Base-by-base conservation (phyloP, 176 grass and related monocot species). In the Juncus effusus region DNA sequence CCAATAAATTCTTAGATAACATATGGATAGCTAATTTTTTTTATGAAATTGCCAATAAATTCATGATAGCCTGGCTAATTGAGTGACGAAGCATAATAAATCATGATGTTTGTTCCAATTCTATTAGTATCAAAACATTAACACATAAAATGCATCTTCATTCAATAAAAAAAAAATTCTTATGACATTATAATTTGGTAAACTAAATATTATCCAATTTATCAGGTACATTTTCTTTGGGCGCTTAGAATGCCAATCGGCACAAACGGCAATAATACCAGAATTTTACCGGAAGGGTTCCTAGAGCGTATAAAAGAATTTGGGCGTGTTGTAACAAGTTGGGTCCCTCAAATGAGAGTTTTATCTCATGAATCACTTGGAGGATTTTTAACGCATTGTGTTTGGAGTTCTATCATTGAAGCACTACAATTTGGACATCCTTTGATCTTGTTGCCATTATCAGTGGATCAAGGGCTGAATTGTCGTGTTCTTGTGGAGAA, bases 181-280 rank as follows among this genome's bases (percentile, higher is more conserved):
- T n/a, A n/a, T n/a, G n/a, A n/a, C n/a, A n/a, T n/a, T n/a, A n/a
- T n/a, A n/a, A n/a, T n/a, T n/a, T n/a, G n/a, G n/a, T n/a, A n/a
- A n/a, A n/a, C n/a, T n/a, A n/a, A n/a, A n/a, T n/a, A n/a, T n/a
- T n/a, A n/a, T n/a, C n/a, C n/a, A n/a, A n/a, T n/a, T n/a, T n/a
- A n/a, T n/a, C n/a, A n/a, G n/a, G n/a, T n/a, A n/a, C n/a, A n/a
- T 0, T 80, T 88, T 63, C 67, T 88, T 5, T 88, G 85, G 85
- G 85, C 56, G 16, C 61, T 83, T 1, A 52, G 76, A 11, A 49
- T 3, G 2, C 80, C 72, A 3, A 8, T 0, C 10, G 59, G 40
- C 7, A 6, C 8, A 38, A 8, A 5, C 4, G 47, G 61, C 37
- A 38, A 2, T 6, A 39, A 3, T 5, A 57, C 13, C 0, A 19